Base-by-base conservation (phyloP, 768 basidiomycete genomes). In the Boletus reticuloceps region DNA sequence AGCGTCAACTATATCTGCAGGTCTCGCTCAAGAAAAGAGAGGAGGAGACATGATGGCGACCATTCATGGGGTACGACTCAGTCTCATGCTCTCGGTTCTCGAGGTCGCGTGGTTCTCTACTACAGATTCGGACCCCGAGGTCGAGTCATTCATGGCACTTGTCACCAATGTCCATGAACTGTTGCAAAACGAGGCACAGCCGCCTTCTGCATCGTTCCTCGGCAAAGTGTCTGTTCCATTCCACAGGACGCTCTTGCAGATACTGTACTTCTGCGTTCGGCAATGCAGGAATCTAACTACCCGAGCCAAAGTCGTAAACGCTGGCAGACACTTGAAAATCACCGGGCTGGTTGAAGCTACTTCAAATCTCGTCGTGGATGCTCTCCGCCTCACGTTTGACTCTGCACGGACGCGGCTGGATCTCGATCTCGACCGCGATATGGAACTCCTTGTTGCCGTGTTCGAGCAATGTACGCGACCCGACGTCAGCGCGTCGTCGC, bases 41-140 rank as follows among this genome's bases (percentile, higher is more conserved):
- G 77, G 75, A 6, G 94, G 94, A 0, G 88, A 93, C 54, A 88
- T 94, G 81, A 89, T 94, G 84, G 79, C 87, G 1, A 80, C 82
- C 1, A 84, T 94, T 16, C 93, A 98, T 59, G 80, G 82, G 3
- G 82, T 87, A 22, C 79, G 92, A 32, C 72, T 98, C 22, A 79
- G 82, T 5, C 76, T 96, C 3, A 76, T 97, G 3, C 77, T 93
- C 22, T 80, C 86, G 1, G 68, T 95, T 47, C 75, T 94, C n/a
- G 90, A 97, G 61, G 78, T 89, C 5, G 83, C 82, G 0, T 89
- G 91, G 85, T 90, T 89, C 65, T 82, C 82, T 3, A 74, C 80
- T 0, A 66, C 78, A 7, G 83, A 85, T 58, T 79, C 78, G 39
- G 72, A 79, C 47, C 56, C 72, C 2, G 86, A 88, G 61, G 72